Percentiles rank a stretch among this genome's conserved stretches.
phyloP scores from a whole-genome alignment of 2,329 filamentous ascomycete species.

The Calonectria crousiana region DNA sequence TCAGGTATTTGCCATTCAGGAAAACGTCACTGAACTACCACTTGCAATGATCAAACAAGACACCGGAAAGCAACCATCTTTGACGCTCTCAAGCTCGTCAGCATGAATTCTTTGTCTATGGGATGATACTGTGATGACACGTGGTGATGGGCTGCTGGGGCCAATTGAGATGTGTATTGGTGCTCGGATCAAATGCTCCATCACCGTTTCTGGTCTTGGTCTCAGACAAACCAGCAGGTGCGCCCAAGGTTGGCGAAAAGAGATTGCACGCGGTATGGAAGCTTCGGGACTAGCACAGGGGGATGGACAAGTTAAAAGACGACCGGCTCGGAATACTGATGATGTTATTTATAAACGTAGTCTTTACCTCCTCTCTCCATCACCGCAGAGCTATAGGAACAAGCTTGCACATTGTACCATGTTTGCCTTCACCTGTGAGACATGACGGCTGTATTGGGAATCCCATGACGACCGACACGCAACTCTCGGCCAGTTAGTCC shows the following conservation, averaged over 20 bases:
- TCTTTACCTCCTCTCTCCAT: not conserved
- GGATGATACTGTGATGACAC: not conserved
- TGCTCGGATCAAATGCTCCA: not conserved
- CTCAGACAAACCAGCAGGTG: not conserved
- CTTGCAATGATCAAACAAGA: not conserved
- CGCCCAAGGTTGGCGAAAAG: too few relatives aligned
- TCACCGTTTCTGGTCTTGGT: not conserved
- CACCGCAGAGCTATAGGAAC: too few relatives aligned
- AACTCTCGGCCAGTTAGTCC: not conserved
- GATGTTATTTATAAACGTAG: not conserved
- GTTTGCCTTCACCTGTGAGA: not conserved
- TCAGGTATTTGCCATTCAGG: not conserved
- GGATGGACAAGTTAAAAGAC: too few relatives aligned
- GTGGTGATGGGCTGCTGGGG: not conserved
- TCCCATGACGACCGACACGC: not conserved
- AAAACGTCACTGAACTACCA: not conserved
- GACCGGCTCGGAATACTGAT: too few relatives aligned
- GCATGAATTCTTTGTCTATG: not conserved
- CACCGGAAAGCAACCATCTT: too few relatives aligned
- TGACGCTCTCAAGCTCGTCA: not conserved
- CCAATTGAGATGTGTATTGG: too few relatives aligned
- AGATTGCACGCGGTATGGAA: not conserved
- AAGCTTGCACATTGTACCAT: not conserved
- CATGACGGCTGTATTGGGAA: not conserved
- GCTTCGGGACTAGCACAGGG: not conserved